phyloP scores from a whole-genome alignment of 2,329 filamentous ascomycete genomes.

The Aspergillus sp. region DNA sequence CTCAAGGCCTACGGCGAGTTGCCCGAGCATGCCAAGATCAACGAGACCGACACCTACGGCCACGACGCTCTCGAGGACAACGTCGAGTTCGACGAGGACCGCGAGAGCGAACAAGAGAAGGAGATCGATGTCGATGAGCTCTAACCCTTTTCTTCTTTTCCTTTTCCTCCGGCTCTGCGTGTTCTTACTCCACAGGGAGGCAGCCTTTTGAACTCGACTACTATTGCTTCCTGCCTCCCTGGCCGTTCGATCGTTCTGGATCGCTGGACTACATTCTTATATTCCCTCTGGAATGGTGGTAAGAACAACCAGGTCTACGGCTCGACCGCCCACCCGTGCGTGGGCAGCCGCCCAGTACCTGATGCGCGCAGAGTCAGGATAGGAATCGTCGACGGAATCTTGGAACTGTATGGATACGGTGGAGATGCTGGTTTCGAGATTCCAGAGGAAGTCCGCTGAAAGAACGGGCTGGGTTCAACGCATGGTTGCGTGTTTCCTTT shows the following conservation, averaged over 20 bases:
- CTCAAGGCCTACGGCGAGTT: constrained; percentile 97
- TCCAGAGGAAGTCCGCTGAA: constrained; percentile 21
- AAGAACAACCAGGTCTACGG: constrained; percentile 6
- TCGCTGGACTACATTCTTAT: neutral
- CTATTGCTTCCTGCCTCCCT: no score
- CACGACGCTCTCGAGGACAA: constrained; percentile 92
- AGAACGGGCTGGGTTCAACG: constrained; percentile 18
- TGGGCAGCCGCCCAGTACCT: constrained; percentile 7
- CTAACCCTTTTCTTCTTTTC: constrained; percentile 40
- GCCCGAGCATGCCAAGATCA: constrained; percentile 97
- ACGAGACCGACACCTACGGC: constrained; percentile 89
- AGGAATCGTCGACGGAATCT: constrained; percentile 18
- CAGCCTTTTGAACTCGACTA: no score
- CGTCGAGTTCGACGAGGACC: constrained; percentile 97
- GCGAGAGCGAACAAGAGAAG: constrained; percentile 59
- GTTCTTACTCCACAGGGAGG: constrained; percentile 2
- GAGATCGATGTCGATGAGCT: constrained; percentile 96
- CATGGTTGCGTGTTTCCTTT: constrained; percentile 17
- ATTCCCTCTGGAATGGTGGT: constrained; percentile 3
- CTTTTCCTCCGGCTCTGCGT: constrained; percentile 7
- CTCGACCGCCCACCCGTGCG: constrained; percentile 5
- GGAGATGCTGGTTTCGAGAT: constrained; percentile 4
- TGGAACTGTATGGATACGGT: constrained; percentile 8
- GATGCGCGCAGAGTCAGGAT: constrained; percentile 11
- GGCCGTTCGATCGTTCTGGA: no score